phyloP scores from a whole-genome alignment of 441 rosid genomes.

The Aquilaria agallochum region DNA sequence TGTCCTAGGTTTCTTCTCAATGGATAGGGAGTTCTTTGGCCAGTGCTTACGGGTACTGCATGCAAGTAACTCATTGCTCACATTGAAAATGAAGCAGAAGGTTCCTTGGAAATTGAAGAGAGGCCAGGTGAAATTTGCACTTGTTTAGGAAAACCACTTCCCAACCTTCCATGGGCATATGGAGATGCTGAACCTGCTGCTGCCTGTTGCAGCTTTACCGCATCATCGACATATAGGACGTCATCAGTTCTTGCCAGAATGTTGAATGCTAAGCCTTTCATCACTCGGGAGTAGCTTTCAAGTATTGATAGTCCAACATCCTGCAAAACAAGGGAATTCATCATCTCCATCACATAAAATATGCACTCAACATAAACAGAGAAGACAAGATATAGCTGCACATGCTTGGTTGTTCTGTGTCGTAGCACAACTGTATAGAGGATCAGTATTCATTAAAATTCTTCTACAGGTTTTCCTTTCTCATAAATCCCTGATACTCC shows the following conservation, averaged over 20 bases:
- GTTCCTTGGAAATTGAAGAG: constrained; percentile 52
- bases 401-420: background rate
- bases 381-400: background rate
- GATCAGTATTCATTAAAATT: too few species aligned
- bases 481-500: too few species aligned
- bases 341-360: background rate
- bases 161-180: constrained; percentile 44
- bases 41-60: constrained; percentile 58
- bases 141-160: constrained; percentile 46
- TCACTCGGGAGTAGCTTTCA: constrained; percentile 94
- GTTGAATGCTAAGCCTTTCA: constrained; percentile 96
- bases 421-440: too few species aligned
- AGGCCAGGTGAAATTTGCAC: constrained; percentile 61
- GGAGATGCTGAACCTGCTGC: constrained; percentile 47
- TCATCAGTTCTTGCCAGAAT: constrained; percentile 92
- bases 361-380: background rate
- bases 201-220: constrained; percentile 46
- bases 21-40: background rate
- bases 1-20: constrained; percentile 15
- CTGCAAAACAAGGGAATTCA: constrained; percentile 26
- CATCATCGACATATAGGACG: constrained; percentile 76
- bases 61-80: constrained; percentile 50
- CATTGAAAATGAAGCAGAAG: constrained; percentile 64
- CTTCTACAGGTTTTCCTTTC: too few species aligned
- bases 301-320: constrained; percentile 97